phyloP scores from a whole-genome alignment of 495 filamentous ascomycete species.

The Aspergillus olivimuriae region DNA sequence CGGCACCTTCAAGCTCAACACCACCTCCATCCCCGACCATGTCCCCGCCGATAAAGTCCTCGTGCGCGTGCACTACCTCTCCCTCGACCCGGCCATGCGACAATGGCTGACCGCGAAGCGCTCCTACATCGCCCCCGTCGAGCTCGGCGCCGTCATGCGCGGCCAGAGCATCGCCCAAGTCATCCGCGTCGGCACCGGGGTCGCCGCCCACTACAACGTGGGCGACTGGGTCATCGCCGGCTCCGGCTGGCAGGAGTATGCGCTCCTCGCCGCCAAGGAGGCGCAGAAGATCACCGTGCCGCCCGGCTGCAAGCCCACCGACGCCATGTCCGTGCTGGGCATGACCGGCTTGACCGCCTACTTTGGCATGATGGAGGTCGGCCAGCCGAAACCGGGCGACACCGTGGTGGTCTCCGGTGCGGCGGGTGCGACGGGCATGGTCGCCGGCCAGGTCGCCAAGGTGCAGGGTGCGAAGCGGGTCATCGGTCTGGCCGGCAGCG shows the following conservation, averaged over 20 bases:
- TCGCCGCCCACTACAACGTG: slow-evolving; percentile 33
- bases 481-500: slow-evolving; percentile 44
- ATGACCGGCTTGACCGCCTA: slow-evolving; percentile 62
- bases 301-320: slow-evolving; percentile 43
- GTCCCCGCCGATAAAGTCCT: slow-evolving; percentile 57
- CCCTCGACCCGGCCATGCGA: slow-evolving; percentile 78
- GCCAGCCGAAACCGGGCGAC: slow-evolving; percentile 49
- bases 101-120: slow-evolving; percentile 63
- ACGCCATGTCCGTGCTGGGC: slow-evolving; percentile 53
- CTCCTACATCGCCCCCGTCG: slow-evolving; percentile 62
- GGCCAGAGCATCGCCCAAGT: slow-evolving; percentile 52
- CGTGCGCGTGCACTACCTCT: slow-evolving; percentile 61
- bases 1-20: slow-evolving; percentile 51
- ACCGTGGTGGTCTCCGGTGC: slow-evolving; percentile 64
- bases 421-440: slow-evolving; percentile 63
- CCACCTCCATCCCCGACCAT: slow-evolving; percentile 36
- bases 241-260: slow-evolving; percentile 59
- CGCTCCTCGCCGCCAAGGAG: slow-evolving; percentile 41
- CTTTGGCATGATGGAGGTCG: slow-evolving; percentile 57
- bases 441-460: slow-evolving; percentile 65
- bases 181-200: slow-evolving; percentile 33
- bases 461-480: slow-evolving; percentile 50
- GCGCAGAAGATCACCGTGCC: slow-evolving; percentile 41
- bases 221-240: slow-evolving; percentile 48
- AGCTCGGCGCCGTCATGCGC: slow-evolving; percentile 62